Conservation (phyloP, 495 filamentous ascomycete species). For the Tuber borchii region DNA sequence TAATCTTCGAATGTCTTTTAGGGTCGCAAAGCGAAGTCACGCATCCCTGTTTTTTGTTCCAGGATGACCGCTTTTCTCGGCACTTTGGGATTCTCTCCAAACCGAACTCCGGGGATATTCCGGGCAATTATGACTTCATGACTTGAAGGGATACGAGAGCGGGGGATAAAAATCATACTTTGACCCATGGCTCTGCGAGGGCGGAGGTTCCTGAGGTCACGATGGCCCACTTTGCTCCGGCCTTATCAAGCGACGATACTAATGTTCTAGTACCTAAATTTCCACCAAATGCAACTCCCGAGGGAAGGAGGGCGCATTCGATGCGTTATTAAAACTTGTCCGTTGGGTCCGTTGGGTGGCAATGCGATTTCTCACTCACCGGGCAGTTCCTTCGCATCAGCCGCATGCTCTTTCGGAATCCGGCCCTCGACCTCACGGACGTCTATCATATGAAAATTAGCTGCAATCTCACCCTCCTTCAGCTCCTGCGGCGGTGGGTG, state of each 20-base stretch:
- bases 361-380: constrained; percentile 18
- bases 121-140: constrained; percentile 2
- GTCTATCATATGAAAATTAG: constrained; percentile 49
- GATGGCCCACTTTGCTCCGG: constrained; percentile 71
- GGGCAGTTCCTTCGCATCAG: constrained; percentile 74
- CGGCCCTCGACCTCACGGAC: constrained; percentile 68
- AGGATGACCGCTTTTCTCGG: background rate
- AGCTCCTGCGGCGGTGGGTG: background rate
- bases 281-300: constrained; percentile 15
- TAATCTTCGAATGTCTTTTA: background rate
- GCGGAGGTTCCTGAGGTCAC: constrained; percentile 83
- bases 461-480: background rate
- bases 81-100: background rate
- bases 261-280: constrained; percentile 52
- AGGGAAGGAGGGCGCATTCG: constrained; percentile 2
- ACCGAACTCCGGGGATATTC: background rate
- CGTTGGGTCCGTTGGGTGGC: background rate
- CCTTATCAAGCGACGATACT: constrained; percentile 53
- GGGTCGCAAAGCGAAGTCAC: background rate
- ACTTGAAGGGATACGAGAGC: background rate
- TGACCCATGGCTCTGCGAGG: constrained; percentile 79
- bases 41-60: background rate
- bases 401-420: constrained; percentile 68
- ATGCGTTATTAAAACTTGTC: background rate
- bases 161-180: constrained; percentile 45